Conservation (phyloP, 345 rosid genomes). For the Dipteronia dyeriana region DNA sequence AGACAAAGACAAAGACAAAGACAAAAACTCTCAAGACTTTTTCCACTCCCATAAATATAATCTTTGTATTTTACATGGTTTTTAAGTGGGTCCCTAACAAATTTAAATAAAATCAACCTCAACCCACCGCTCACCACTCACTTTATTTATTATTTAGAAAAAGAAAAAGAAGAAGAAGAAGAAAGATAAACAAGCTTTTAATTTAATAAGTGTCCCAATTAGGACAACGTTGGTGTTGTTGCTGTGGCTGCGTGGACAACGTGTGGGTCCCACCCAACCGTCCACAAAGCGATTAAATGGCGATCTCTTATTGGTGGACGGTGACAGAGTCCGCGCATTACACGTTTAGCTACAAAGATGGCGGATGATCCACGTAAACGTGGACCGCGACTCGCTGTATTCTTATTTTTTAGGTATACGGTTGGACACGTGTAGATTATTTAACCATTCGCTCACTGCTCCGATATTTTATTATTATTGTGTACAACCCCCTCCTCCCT, state of each 20-base stretch:
- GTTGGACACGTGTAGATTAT: conserved; percentile 23
- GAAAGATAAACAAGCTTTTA: too few species aligned
- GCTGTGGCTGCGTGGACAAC: conserved; percentile 25
- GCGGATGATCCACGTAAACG: conserved; percentile 39
- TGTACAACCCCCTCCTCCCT: too few species aligned
- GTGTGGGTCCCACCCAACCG: conserved; percentile 23
- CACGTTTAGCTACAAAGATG: conserved; percentile 14
- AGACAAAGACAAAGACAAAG: conserved; percentile 16
- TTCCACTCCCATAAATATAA: neutral
- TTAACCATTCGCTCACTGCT: conserved; percentile 31
- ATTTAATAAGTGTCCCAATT: neutral
- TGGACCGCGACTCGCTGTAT: conserved; percentile 27
- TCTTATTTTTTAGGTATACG: neutral
- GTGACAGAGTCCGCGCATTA: conserved; percentile 24
- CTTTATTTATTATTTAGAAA: too few species aligned
- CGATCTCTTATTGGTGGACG: conserved; percentile 22
- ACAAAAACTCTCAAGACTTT: conserved; percentile 20
- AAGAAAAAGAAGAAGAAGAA: too few species aligned
- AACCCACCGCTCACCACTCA: conserved; percentile 3
- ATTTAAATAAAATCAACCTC: neutral
- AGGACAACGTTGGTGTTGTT: conserved; percentile 6
- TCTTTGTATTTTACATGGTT: neutral
- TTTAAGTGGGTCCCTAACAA: conserved; percentile 3
- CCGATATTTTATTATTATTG: too few species aligned
- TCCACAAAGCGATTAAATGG: neutral